Base-by-base conservation (phyloP, 177 flowering plant genomes). In the Vitis hybrid region DNA sequence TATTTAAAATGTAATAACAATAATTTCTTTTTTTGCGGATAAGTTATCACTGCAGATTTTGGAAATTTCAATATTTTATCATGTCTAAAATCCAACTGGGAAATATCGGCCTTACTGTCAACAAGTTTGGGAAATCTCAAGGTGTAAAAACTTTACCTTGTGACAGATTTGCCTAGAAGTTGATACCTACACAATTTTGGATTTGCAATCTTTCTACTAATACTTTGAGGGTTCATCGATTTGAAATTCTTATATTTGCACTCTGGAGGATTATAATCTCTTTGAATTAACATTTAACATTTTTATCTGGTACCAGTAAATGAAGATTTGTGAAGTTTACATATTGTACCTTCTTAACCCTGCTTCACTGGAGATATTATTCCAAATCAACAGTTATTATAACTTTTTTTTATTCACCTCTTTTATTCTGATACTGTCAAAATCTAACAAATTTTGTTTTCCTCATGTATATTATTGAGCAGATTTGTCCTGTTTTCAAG, bases 401-500 rank as follows among this genome's bases (percentile, higher is more conserved):
- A 4, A n/a, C 16, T 16, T 35, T 32, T 67, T 16, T 56, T 24
- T 16, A 16, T 18, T 40, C 9, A 40, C 48, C 48, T 7, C 48
- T 40, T 40, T 40, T 40, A 1, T 6, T 40, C 48, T 40, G 24
- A 19, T 46, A 11, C 35, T 51, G 52, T 9, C 24, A 56, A 40
- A 30, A 69, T 72, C 76, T 57, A 24, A 66, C 51, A 52, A 49
- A 55, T 46, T 68, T 70, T 64, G 15, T 68, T 46, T 16, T 52
- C 30, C n/a, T 56, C 4, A 16, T 74, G 32, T 65, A 12, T 70
- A 19, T 72, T 56, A 32, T 73, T 78, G 57, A 66, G 74, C 90
- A 88, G 93, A 87, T 83, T 65, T 83, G 73, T 89, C 91, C 68
- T 87, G 93, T 70, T 89, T 89, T 64, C 91, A 87, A 83, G 91